Base-by-base conservation (phyloP, 108 stramenopile genomes). In the Pinguiococcus pyrenoidosus region DNA sequence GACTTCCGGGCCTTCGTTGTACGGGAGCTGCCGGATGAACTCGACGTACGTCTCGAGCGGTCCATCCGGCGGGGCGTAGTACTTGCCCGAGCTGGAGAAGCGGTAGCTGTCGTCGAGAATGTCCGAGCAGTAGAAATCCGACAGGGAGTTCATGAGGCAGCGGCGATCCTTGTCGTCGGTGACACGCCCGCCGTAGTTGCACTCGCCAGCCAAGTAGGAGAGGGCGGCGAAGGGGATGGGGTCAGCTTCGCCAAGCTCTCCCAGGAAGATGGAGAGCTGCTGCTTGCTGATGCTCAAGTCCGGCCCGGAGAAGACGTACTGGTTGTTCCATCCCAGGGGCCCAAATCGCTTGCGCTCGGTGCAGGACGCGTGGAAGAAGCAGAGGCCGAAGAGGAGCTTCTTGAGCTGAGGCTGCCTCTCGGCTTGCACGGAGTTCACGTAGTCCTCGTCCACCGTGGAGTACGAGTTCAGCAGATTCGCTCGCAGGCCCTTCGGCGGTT, bases 91-190 rank as follows among this genome's bases (percentile, higher is more conserved):
- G 9, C 72, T 62, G 23, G 63, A 66, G 62, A 73, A 75, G 22
- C 21, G 23, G 36, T 65, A 68, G 0, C 27, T 20, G 20, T 55
- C 61, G 26, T 51, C 42, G 27, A 54, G 68, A 13, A 78, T 73
- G 3, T 45, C 49, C 1, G 57, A 33, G 32, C 32, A 37, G 43
- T 78, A 78, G 30, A 76, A 78, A 60, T 78, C 77, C 20, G 52
- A 54, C 26, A 78, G 33, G 23, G 76, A 71, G 41, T 73, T 76
- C 25, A 72, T 45, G 23, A 78, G 52, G 30, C 69, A 71, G 25
- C 78, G 46, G 16, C 78, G 55, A 43, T 79, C 78, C 73, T 79
- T 79, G 59, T 77, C 78, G 45, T 79, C 78, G 18, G 78, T 79
- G 14, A 77, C 75, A 5, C 78, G 39, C 12, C 78, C 78, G 9